Evolutionary conservation across 805 yeast species (phyloP).

Genomic region (Metschnikowia baotianmanensis): DNA sequence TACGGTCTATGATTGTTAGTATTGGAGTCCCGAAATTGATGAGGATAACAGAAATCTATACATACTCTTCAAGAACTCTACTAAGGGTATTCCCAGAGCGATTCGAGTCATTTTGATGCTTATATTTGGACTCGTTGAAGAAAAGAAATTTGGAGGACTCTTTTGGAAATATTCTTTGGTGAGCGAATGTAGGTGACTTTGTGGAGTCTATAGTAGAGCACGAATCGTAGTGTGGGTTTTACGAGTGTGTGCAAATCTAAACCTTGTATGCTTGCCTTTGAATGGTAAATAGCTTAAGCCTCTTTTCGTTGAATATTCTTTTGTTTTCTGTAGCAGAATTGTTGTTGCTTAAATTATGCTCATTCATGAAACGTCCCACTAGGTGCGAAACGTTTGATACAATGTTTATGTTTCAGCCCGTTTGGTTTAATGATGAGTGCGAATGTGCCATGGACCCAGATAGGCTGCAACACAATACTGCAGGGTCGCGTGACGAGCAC

Average conservation of each 20-base stretch:
- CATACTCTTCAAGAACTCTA: slow-evolving; percentile 46
- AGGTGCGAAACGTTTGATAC: slow-evolving; percentile 6
- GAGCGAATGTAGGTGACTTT: slow-evolving; percentile 5
- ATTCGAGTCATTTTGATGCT: slow-evolving; percentile 1
- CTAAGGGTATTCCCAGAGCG: slow-evolving; percentile 29
- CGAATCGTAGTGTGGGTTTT: too few relatives aligned
- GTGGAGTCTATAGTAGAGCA: too few relatives aligned
- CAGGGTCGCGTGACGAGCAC: slow-evolving; percentile 6
- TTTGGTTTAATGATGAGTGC: slow-evolving; percentile 9
- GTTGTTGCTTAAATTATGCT: slow-evolving; percentile 6
- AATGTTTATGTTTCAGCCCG: slow-evolving; percentile 13
- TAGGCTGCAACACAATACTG: background rate
- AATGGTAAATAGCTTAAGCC: background rate
- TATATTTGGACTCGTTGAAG: too few relatives aligned
- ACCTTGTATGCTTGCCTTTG: background rate
- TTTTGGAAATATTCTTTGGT: too few relatives aligned
- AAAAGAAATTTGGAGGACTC: too few relatives aligned
- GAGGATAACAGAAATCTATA: slow-evolving; percentile 9
- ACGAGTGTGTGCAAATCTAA: too few relatives aligned
- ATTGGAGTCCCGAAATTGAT: background rate
- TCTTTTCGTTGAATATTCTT: background rate
- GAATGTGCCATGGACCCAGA: background rate
- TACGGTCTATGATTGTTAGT: slow-evolving; percentile 48
- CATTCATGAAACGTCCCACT: slow-evolving; percentile 1
- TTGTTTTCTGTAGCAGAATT: background rate